Percentiles rank a stretch among this genome's conserved stretches.
These are phyloP conservation scores for Nothomitra cinnamomea DNA, from an alignment of 2,329 filamentous ascomycete species.

Conservation along the genomic window DNA sequence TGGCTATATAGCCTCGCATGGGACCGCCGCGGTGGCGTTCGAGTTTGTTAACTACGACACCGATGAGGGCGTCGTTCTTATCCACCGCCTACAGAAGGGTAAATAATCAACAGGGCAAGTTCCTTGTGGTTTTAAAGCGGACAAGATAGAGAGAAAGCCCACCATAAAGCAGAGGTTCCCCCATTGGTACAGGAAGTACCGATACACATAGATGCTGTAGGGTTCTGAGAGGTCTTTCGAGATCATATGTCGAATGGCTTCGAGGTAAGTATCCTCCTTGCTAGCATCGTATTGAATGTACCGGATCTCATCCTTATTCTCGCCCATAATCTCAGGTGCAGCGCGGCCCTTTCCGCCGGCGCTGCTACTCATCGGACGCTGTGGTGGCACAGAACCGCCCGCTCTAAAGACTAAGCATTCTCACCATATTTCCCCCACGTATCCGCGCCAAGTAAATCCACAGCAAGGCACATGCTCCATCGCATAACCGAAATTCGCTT, in stretches of 20 bases:
- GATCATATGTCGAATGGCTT: conserved; percentile 80
- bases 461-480: not conserved
- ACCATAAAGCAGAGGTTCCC: conserved; percentile 94
- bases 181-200: conserved; percentile 97
- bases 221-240: conserved; percentile 94
- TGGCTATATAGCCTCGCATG: conserved; percentile 87
- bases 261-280: conserved; percentile 51
- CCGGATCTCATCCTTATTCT: conserved; percentile 19
- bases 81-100: conserved; percentile 29
- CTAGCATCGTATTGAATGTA: conserved; percentile 42
- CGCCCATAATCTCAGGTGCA: not conserved
- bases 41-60: conserved; percentile 88
- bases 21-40: conserved; percentile 79
- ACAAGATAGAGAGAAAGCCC: too few species aligned
- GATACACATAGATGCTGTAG: conserved; percentile 98
- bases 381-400: too few species aligned
- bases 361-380: too few species aligned
- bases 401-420: too few species aligned
- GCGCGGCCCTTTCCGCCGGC: too few species aligned
- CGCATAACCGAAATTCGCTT: too few species aligned
- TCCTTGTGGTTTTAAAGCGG: too few species aligned
- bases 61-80: conserved; percentile 52
- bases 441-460: too few species aligned
- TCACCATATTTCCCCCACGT: too few species aligned
- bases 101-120: conserved; percentile 4